phyloP scores from a whole-genome alignment of 805 yeast species.

The Monosporozyma solicola region DNA sequence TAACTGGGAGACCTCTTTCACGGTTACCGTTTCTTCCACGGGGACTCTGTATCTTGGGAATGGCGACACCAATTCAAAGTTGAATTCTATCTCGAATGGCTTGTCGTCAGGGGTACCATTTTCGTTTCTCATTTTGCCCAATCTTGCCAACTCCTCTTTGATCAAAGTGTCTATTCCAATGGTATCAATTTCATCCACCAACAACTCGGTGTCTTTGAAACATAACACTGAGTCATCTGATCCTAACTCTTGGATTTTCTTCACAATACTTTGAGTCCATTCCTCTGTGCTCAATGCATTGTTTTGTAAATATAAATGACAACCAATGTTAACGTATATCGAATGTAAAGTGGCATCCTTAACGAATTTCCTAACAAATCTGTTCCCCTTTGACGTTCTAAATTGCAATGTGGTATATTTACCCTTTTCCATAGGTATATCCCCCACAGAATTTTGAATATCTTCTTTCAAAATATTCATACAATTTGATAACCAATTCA shows the following conservation, averaged over 20 bases:
- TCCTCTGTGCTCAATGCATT: constrained; percentile 54
- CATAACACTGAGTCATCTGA: constrained; percentile 9
- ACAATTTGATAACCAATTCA: constrained; percentile 21
- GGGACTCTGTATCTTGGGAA: constrained; percentile 50
- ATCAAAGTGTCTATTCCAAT: constrained; percentile 7
- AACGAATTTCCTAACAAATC: constrained; percentile 20
- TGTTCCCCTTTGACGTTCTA: constrained; percentile 25
- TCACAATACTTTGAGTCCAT: constrained; percentile 49
- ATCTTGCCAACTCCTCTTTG: constrained; percentile 10
- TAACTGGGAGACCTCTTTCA: constrained; percentile 39
- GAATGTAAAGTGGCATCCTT: constrained; percentile 15
- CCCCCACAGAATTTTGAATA: background rate
- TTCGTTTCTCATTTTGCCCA: constrained; percentile 1
- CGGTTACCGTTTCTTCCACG: constrained; percentile 17
- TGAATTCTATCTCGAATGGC: constrained; percentile 28
- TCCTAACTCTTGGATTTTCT: constrained; percentile 18
- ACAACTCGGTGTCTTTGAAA: constrained; percentile 12
- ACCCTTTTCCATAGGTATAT: background rate
- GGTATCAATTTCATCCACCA: constrained; percentile 8
- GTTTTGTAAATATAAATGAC: constrained; percentile 17
- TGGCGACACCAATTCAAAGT: constrained; percentile 53
- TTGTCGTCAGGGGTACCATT: background rate
- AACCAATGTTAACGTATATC: constrained; percentile 20
- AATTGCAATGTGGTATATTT: constrained; percentile 24
- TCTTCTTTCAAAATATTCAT: background rate